Evolutionary conservation across 1,284 basidiomycete genomes (phyloP).

Genomic region (Malassezia equina): DNA sequence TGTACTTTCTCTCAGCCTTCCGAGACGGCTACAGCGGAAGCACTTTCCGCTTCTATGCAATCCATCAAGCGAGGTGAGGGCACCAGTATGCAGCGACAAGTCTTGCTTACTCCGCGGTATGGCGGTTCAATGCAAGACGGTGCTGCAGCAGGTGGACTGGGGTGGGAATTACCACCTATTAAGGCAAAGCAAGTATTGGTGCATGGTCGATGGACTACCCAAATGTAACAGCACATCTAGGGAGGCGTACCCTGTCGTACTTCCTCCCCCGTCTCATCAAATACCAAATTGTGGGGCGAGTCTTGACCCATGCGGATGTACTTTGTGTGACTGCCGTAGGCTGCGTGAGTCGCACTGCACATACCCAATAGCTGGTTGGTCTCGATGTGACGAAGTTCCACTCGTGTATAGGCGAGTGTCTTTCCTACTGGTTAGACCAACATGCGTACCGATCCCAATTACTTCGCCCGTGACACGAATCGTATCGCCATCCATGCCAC

Average conservation of each 20-base stretch:
- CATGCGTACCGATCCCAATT: slow-evolving; percentile 25
- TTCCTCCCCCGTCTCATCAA: slow-evolving; percentile 65
- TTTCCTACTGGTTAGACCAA: slow-evolving; percentile 19
- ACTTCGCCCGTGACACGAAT: slow-evolving; percentile 24
- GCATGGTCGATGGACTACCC: slow-evolving; percentile 35
- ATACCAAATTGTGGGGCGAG: slow-evolving; percentile 67
- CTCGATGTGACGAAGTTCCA: slow-evolving; percentile 34
- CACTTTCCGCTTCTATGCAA: slow-evolving; percentile 11
- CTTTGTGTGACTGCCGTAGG: slow-evolving; percentile 60
- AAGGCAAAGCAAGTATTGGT: slow-evolving; percentile 35
- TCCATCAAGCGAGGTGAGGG: slow-evolving; percentile 18
- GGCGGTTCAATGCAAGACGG: slow-evolving; percentile 31
- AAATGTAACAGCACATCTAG: slow-evolving; percentile 19
- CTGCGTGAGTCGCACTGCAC: slow-evolving; percentile 6
- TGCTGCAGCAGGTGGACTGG: slow-evolving; percentile 28
- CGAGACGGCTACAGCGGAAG: slow-evolving; percentile 12
- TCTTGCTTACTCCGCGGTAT: slow-evolving; percentile 38
- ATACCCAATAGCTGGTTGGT: slow-evolving; percentile 25
- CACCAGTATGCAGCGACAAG: slow-evolving; percentile 16
- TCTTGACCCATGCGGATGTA: slow-evolving; percentile 66
- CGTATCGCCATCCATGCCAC: slow-evolving; percentile 50
- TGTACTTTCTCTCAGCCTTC: slow-evolving; percentile 78
- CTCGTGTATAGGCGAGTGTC: slow-evolving; percentile 37
- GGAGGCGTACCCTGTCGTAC: slow-evolving; percentile 57
- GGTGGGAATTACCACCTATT: slow-evolving; percentile 40